Conservation (phyloP, 768 basidiomycete genomes). For the Tulasnella sp. region DNA sequence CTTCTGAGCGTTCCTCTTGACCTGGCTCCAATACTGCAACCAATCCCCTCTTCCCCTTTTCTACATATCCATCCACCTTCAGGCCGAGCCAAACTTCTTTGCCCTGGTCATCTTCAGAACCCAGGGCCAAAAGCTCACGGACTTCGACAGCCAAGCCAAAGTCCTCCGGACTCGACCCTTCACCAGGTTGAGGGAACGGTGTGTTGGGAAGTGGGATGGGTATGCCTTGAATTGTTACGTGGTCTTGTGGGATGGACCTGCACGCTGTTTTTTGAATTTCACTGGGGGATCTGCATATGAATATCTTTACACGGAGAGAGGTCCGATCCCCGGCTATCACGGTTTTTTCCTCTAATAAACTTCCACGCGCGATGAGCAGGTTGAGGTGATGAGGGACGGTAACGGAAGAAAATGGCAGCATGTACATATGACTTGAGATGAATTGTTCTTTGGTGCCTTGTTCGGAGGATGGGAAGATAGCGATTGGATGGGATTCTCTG, state of each 20-base stretch:
- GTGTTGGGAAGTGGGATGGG: conserved; percentile 55
- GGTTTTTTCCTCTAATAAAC: neutral
- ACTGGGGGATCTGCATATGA: neutral
- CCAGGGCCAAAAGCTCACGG: neutral
- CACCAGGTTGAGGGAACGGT: conserved; percentile 61
- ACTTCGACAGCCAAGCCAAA: conserved; percentile 41
- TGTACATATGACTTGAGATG: neutral
- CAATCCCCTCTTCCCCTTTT: conserved; percentile 40
- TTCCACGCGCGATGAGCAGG: neutral
- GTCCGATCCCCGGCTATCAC: neutral
- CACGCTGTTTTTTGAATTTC: neutral
- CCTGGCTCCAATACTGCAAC: conserved; percentile 49
- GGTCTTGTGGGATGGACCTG: neutral
- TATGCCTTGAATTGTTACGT: conserved; percentile 44
- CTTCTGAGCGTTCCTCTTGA: conserved; percentile 33
- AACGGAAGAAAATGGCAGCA: conserved; percentile 8
- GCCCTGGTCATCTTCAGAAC: too few relatives aligned
- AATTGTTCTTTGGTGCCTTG: neutral
- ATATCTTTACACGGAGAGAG: conserved; percentile 4
- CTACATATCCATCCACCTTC: conserved; percentile 40
- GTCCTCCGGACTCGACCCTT: conserved; percentile 71
- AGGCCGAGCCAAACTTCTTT: neutral
- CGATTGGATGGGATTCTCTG: neutral
- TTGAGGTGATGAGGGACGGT: neutral
- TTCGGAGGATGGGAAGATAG: neutral